Base-by-base conservation (phyloP, 306 rosid species). In the Vigna hirtella region DNA sequence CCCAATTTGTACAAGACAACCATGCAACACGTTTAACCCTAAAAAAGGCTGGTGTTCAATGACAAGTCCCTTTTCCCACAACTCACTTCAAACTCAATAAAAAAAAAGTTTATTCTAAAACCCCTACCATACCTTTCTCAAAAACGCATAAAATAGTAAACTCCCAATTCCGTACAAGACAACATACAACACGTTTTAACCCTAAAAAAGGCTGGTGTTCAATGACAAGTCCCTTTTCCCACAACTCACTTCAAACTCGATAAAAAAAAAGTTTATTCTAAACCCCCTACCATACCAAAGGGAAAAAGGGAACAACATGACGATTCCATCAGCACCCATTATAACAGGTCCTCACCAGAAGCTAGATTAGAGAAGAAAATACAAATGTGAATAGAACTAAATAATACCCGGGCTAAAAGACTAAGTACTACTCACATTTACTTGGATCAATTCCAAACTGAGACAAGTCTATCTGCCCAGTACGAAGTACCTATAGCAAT, bases 361-460 rank as follows among this genome's bases (percentile, higher is more conserved):
- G 13, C 32, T 42, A 28, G 75, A 70, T 32, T 58, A 57, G 52
- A 70, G 70, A 78, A 66, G 56, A 10, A 69, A 56, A 69, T 14
- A 79, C 65, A 36, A 24, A 38, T 42, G 24, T 32, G 16, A 47
- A 63, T 30, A 22, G 24, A 56, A 55, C 51, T 53, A 57, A 52
- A 62, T 14, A 34, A 49, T 43, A 72, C 63, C 43, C 24, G 14
- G 50, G 73, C 38, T 63, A 8, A 32, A 30, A 52, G 71, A 79
- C 32, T 73, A 40, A 62, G 76, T 16, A 75, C 63, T 9, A 52
- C 71, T 50, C 16, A 94, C 98, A 94, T 92, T 92, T 94, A 82
- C 91, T 92, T 70, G 98, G 97, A 87, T 94, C 96, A 77, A 94
- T 83, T 81, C 97, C 98, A 85, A 94, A 94, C 87, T 89, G 98